These are phyloP conservation scores for Candida yuanshanica DNA, from an alignment of 805 yeast species.

Conservation along the genomic window DNA sequence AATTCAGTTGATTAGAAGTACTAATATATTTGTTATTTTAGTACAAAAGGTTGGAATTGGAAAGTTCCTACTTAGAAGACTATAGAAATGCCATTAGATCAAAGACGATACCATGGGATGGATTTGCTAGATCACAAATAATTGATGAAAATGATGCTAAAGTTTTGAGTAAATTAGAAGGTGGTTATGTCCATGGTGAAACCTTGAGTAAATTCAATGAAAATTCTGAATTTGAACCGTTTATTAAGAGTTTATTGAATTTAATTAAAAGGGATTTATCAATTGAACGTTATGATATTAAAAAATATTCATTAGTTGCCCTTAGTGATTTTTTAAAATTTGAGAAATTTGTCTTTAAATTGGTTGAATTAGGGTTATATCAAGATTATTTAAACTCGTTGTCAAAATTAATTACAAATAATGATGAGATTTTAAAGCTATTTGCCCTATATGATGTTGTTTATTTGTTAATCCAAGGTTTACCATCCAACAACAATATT, in stretches of 20 bases:
- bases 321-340: slow-evolving; percentile 46
- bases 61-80: slow-evolving; percentile 62
- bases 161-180: slow-evolving; percentile 29
- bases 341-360: slow-evolving; percentile 33
- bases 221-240: slow-evolving; percentile 37
- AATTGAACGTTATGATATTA: slow-evolving; percentile 50
- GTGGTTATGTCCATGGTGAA: slow-evolving; percentile 26
- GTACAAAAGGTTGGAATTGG: slow-evolving; percentile 37
- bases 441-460: slow-evolving; percentile 51
- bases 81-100: slow-evolving; percentile 64
- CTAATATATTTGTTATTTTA: no score
- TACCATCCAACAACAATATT: slow-evolving; percentile 18
- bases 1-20: no score
- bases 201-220: slow-evolving; percentile 35
- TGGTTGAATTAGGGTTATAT: slow-evolving; percentile 21
- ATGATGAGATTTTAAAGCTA: slow-evolving; percentile 52
- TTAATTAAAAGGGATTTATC: slow-evolving; percentile 48
- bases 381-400: slow-evolving; percentile 34
- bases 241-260: slow-evolving; percentile 48
- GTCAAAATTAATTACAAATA: slow-evolving; percentile 42
- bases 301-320: slow-evolving; percentile 58
- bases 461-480: slow-evolving; percentile 35
- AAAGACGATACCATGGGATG: slow-evolving; percentile 89
- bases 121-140: slow-evolving; percentile 68
- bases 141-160: slow-evolving; percentile 64